A percentile compares a stretch with the other conserved stretches of the same genome.
These are phyloP conservation scores for Aspergillus sp. DNA, from an alignment of 2,329 filamentous ascomycete species.

Conservation along the genomic window DNA sequence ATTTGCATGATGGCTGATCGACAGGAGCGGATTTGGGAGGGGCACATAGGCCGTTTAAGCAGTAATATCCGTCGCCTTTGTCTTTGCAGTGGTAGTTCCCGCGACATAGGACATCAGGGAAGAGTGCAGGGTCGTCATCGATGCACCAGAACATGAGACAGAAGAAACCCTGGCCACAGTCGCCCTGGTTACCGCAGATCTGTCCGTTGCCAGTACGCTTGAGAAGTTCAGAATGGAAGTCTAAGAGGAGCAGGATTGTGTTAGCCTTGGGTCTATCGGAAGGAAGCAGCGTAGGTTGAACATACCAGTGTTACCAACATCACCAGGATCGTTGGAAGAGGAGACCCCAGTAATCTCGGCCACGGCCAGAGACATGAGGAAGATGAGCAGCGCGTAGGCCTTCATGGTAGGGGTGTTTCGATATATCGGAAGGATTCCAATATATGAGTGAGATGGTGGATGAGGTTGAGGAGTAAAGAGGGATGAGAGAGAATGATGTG, in stretches of 20 bases:
- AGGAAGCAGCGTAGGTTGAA: not conserved
- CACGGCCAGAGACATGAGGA: slow-evolving; percentile 4
- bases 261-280: not conserved
- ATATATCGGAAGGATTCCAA: not conserved
- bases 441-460: not conserved
- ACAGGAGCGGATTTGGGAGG: not conserved
- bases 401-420: slow-evolving; percentile 3
- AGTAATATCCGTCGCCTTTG: not conserved
- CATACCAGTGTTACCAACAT: not conserved
- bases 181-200: not conserved
- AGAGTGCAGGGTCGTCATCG: not conserved
- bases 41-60: not conserved
- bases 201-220: not conserved
- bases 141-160: not conserved
- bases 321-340: not conserved
- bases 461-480: not conserved
- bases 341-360: not conserved
- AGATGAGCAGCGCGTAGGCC: slow-evolving; percentile 1
- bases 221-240: not conserved
- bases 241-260: not conserved
- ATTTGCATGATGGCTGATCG: not conserved
- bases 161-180: not conserved
- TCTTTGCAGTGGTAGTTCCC: not conserved
- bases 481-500: not conserved
- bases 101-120: not conserved